phyloP scores from a whole-genome alignment of 768 basidiomycete species.

The Suillus ampliporus region DNA sequence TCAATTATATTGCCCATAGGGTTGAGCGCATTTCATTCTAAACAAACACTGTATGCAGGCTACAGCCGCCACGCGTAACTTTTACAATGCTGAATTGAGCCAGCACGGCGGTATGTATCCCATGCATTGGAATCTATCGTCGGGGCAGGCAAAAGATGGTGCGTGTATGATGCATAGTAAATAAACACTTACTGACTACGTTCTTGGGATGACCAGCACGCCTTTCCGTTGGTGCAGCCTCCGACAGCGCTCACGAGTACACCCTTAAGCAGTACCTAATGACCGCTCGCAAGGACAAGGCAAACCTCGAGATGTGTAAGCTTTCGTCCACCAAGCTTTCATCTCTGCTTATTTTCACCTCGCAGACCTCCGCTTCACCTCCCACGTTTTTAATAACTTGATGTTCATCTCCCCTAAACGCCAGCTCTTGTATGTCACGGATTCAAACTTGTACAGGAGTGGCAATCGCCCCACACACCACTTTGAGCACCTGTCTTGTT shows the following conservation, averaged over 20 bases:
- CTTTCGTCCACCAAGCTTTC: neutral
- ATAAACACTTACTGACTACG: neutral
- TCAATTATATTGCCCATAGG: neutral
- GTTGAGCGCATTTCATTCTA: neutral
- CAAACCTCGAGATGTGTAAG: constrained; percentile 71
- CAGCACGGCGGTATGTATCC: constrained; percentile 69
- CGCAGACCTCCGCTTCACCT: constrained; percentile 65
- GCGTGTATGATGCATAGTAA: constrained; percentile 24
- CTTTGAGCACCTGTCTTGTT: constrained; percentile 80
- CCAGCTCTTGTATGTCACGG: constrained; percentile 72
- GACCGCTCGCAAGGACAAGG: constrained; percentile 64
- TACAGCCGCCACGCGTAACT: constrained; percentile 49
- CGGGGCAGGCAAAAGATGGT: constrained; percentile 55
- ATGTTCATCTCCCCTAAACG: constrained; percentile 72
- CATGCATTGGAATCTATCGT: constrained; percentile 55
- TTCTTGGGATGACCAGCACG: constrained; percentile 35
- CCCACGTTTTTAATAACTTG: constrained; percentile 64
- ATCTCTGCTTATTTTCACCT: constrained; percentile 4
- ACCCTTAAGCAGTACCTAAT: constrained; percentile 76
- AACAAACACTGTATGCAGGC: constrained; percentile 41
- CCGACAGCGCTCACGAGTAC: constrained; percentile 82
- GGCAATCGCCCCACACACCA: constrained; percentile 47
- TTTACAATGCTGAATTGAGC: constrained; percentile 53
- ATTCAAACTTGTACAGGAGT: constrained; percentile 40
- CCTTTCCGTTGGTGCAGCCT: constrained; percentile 66